Percentiles rank a stretch among this genome's conserved stretches.
phyloP scores from a whole-genome alignment of 169 alveolate species.

The Plasmodium knowlesi region DNA sequence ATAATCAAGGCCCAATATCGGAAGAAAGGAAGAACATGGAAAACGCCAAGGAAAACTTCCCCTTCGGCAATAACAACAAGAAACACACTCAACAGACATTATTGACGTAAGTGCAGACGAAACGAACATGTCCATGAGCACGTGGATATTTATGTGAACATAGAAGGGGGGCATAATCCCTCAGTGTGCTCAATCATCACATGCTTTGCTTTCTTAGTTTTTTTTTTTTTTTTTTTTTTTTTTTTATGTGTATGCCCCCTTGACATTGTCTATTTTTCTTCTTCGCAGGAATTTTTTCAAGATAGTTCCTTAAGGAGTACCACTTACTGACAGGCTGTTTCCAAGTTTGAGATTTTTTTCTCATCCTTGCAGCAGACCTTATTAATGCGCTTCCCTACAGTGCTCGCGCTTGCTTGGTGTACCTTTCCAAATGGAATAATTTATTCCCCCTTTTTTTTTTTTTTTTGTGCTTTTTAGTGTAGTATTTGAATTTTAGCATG shows the following conservation, averaged over 20 bases:
- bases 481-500: neutral
- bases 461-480: too few species aligned
- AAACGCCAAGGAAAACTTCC: neutral
- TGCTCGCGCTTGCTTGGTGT: neutral
- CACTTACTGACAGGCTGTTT: neutral
- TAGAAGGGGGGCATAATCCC: neutral
- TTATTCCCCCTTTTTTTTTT: neutral
- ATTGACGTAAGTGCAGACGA: slow-evolving; percentile 32
- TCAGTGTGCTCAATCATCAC: neutral
- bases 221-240: neutral
- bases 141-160: neutral
- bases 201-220: neutral
- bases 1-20: neutral
- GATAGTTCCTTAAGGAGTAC: slow-evolving; percentile 1
- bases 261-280: neutral
- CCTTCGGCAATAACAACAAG: slow-evolving; percentile 19
- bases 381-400: neutral
- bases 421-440: neutral
- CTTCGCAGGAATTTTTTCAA: slow-evolving; percentile 43
- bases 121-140: neutral
- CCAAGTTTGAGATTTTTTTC: neutral
- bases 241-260: neutral
- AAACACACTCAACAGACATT: slow-evolving; percentile 42
- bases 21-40: neutral
- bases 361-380: neutral